These are phyloP conservation scores for Mucor indicus DNA, from an alignment of 371 early-diverging fungal species.

Conservation along the genomic window DNA sequence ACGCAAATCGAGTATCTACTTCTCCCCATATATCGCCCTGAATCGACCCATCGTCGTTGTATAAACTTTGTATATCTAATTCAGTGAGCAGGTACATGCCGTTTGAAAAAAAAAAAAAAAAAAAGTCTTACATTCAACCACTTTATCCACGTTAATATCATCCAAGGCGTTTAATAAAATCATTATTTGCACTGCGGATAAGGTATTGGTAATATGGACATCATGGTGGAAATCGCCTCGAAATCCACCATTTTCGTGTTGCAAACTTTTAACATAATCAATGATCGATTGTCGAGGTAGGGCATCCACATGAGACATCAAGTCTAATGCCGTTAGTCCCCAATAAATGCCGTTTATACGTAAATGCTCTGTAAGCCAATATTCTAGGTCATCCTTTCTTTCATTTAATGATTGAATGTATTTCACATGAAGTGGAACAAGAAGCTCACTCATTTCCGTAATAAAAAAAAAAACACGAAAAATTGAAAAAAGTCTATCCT, in stretches of 20 bases:
- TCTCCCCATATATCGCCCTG: slow-evolving; percentile 94
- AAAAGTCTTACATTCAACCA: slow-evolving; percentile 62
- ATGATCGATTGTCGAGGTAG: slow-evolving; percentile 75
- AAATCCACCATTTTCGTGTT: slow-evolving; percentile 87
- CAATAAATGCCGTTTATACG: slow-evolving; percentile 93
- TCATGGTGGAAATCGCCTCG: slow-evolving; percentile 90
- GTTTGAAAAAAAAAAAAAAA: neutral
- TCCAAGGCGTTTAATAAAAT: slow-evolving; percentile 81
- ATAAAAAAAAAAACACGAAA: neutral
- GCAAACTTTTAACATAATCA: slow-evolving; percentile 74
- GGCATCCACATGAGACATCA: slow-evolving; percentile 70
- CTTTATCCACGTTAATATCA: slow-evolving; percentile 62
- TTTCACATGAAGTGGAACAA: slow-evolving; percentile 65
- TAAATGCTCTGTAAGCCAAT: slow-evolving; percentile 91
- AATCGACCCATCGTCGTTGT: slow-evolving; percentile 80
- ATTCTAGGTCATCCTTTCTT: slow-evolving; percentile 83
- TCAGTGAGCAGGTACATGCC: too few relatives aligned
- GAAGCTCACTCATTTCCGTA: slow-evolving; percentile 5
- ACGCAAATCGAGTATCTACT: slow-evolving; percentile 93
- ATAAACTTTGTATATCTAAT: slow-evolving; percentile 53
- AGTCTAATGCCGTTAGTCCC: slow-evolving; percentile 83
- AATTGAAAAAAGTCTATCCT: neutral
- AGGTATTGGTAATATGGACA: slow-evolving; percentile 89
- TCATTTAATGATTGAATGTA: slow-evolving; percentile 78
- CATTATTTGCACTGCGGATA: slow-evolving; percentile 93